phyloP scores from a whole-genome alignment of 2,329 filamentous ascomycete genomes.

The Sporothrix globosa region DNA sequence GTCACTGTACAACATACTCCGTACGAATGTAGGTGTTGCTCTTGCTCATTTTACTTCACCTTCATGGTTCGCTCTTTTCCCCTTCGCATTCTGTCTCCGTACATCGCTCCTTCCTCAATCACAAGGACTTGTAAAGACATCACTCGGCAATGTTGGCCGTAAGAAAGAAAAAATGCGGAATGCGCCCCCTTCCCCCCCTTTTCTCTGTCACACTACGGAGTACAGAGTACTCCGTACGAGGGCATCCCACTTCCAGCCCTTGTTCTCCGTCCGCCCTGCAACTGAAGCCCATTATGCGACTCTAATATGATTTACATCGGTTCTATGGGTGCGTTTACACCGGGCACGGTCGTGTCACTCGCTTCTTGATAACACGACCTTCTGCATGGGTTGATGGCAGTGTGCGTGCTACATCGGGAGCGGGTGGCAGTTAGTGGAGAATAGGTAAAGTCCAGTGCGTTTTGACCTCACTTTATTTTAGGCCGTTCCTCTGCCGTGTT shows the following conservation, averaged over 20 bases:
- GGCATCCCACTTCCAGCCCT: too few relatives aligned
- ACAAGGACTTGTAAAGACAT: too few relatives aligned
- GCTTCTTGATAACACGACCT: conserved; percentile 10
- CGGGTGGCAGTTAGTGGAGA: conserved; percentile 7
- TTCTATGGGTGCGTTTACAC: conserved; percentile 19
- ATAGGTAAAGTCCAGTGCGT: conserved; percentile 8
- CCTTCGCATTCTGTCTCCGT: neutral
- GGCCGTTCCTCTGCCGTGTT: neutral
- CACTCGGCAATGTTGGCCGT: neutral
- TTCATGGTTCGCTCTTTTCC: neutral
- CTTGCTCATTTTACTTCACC: conserved; percentile 7
- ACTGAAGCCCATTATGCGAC: neutral
- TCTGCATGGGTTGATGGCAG: conserved; percentile 1
- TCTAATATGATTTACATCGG: conserved; percentile 18
- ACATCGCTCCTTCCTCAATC: conserved; percentile 6
- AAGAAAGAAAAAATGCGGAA: neutral
- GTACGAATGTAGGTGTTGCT: too few relatives aligned
- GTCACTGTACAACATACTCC: neutral
- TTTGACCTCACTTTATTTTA: conserved; percentile 2
- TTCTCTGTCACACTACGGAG: neutral
- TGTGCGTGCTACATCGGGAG: neutral
- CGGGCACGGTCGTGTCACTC: conserved; percentile 24
- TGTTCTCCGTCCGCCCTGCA: neutral
- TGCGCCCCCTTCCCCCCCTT: neutral
- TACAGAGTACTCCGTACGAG: too few relatives aligned